phyloP scores from a whole-genome alignment of 2,329 filamentous ascomycete genomes.

The Magnaporthiopsis rhizophila region DNA sequence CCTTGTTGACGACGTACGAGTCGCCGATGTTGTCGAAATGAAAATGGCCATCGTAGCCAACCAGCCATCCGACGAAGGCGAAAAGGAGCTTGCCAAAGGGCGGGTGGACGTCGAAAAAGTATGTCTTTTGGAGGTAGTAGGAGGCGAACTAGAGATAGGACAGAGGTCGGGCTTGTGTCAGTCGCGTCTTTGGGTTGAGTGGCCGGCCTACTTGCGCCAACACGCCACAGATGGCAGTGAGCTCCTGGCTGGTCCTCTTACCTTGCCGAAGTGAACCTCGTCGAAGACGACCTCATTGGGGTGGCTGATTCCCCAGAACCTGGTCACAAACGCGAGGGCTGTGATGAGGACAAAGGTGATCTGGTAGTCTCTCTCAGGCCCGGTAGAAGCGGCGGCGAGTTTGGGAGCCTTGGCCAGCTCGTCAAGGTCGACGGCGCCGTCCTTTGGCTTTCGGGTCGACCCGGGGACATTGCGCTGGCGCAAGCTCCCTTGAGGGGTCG shows the following conservation, averaged over 20 bases:
- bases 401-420: constrained; percentile 31
- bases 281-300: constrained; percentile 97
- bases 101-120: constrained; percentile 99
- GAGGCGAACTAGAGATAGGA: constrained; percentile 52
- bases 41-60: constrained; percentile 94
- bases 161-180: background rate
- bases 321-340: constrained; percentile 74
- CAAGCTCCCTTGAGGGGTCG: constrained; percentile 48
- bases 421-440: constrained; percentile 37
- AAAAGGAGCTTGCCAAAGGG: constrained; percentile 98
- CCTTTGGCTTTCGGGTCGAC: constrained; percentile 41
- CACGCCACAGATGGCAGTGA: constrained; percentile 10
- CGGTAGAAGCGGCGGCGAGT: constrained; percentile 18
- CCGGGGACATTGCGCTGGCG: constrained; percentile 49
- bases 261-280: constrained; percentile 99
- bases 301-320: constrained; percentile 94
- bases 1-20: constrained; percentile 93
- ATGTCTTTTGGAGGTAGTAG: constrained; percentile 88
- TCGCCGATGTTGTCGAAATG: constrained; percentile 99
- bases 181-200: background rate
- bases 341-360: constrained; percentile 72
- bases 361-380: constrained; percentile 77
- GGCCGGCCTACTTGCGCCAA: background rate
- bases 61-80: constrained; percentile 92
- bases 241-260: constrained; percentile 32